Percentiles rank a stretch among this genome's conserved stretches.
phyloP scores from a whole-genome alignment of 2,329 filamentous ascomycete species.

The Septoria linicola region DNA sequence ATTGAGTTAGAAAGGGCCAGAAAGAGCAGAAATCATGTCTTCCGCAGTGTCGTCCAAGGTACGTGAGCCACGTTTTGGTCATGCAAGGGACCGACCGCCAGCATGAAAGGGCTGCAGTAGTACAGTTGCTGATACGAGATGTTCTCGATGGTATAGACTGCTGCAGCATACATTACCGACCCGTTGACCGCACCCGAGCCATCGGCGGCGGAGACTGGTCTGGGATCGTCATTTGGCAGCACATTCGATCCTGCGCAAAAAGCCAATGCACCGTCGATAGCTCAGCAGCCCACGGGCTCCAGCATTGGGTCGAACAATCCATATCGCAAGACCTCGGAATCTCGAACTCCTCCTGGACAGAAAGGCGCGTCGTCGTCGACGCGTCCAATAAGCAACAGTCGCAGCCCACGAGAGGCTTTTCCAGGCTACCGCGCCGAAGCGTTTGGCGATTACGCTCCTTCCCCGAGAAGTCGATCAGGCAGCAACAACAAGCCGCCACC shows the following conservation, averaged over 20 bases:
- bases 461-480: conserved; percentile 25
- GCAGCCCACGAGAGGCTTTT: conserved; percentile 48
- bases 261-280: conserved; percentile 23
- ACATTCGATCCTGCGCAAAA: conserved; percentile 42
- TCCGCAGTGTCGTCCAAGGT: conserved; percentile 23
- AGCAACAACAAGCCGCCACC: conserved; percentile 25
- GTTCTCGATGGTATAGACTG: conserved; percentile 55
- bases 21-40: too few relatives aligned
- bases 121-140: neutral
- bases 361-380: conserved; percentile 10
- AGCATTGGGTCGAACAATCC: conserved; percentile 44
- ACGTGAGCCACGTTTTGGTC: neutral
- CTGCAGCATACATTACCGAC: conserved; percentile 63
- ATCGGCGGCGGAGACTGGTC: conserved; percentile 63
- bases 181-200: conserved; percentile 68
- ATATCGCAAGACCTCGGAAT: conserved; percentile 37
- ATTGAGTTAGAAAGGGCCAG: too few relatives aligned
- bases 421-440: conserved; percentile 49
- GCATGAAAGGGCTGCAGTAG: too few relatives aligned
- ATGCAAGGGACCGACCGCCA: conserved; percentile 17
- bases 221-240: conserved; percentile 57
- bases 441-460: conserved; percentile 36
- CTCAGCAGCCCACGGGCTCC: conserved; percentile 39
- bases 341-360: conserved; percentile 12
- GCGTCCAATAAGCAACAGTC: conserved; percentile 29